Percentiles rank a stretch among this genome's conserved stretches.
These are phyloP conservation scores for Exobasidium cylindrosporum DNA, from an alignment of 1,284 basidiomycete species.

Conservation along the genomic window DNA sequence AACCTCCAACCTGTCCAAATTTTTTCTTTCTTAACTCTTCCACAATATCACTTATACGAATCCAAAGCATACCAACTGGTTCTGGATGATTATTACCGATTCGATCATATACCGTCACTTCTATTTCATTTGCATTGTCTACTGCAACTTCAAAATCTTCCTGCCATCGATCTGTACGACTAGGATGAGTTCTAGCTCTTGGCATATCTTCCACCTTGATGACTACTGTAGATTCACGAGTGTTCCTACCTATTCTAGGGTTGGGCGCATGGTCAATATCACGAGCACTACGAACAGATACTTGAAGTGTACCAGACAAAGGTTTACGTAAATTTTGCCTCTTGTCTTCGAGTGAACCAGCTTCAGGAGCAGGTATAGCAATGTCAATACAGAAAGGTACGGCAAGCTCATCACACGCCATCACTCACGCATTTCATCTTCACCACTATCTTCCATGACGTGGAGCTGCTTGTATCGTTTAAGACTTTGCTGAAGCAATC, in stretches of 20 bases:
- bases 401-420: slow-evolving; percentile 1
- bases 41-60: slow-evolving; percentile 88
- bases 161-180: slow-evolving; percentile 92
- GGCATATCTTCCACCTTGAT: slow-evolving; percentile 96
- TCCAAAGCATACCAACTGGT: slow-evolving; percentile 93
- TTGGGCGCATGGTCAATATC: slow-evolving; percentile 93
- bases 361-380: neutral
- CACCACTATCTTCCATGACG: slow-evolving; percentile 77
- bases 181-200: slow-evolving; percentile 83
- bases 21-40: slow-evolving; percentile 92
- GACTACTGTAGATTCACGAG: slow-evolving; percentile 78
- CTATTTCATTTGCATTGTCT: slow-evolving; percentile 97
- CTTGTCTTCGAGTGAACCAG: slow-evolving; percentile 64
- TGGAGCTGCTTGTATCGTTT: slow-evolving; percentile 95
- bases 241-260: slow-evolving; percentile 56
- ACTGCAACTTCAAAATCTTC: slow-evolving; percentile 95
- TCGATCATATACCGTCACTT: slow-evolving; percentile 93
- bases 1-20: slow-evolving; percentile 63
- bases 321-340: slow-evolving; percentile 90
- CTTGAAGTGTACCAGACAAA: slow-evolving; percentile 84
- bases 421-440: slow-evolving; percentile 69
- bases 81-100: slow-evolving; percentile 72
- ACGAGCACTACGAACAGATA: slow-evolving; percentile 81
- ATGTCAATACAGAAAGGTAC: neutral
- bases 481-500: slow-evolving; percentile 83